These are phyloP conservation scores for Pyracantha coccinea DNA, from an alignment of 331 rosid species.

Conservation along the genomic window DNA sequence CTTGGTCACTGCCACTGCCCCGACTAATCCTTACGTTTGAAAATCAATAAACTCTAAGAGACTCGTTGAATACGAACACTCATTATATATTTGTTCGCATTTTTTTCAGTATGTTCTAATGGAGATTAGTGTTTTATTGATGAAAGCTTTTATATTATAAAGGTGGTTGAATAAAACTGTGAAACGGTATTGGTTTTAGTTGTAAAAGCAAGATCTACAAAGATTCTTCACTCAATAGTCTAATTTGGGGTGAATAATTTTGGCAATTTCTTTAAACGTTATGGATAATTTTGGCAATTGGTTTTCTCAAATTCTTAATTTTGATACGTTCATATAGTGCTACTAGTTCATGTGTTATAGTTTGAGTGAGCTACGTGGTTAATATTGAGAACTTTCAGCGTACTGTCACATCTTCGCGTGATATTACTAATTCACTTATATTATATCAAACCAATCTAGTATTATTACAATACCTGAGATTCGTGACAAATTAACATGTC, in stretches of 20 bases:
- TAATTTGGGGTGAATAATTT: background rate
- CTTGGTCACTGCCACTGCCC: too few relatives aligned
- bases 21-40: too few relatives aligned
- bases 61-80: too few relatives aligned
- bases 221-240: background rate
- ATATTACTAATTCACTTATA: background rate
- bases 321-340: background rate
- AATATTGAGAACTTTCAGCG: too few relatives aligned
- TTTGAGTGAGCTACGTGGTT: background rate
- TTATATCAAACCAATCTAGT: too few relatives aligned
- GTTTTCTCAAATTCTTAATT: background rate
- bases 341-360: background rate
- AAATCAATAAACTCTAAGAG: too few relatives aligned
- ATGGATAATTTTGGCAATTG: background rate
- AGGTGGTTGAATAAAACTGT: background rate
- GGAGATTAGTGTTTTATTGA: background rate
- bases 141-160: background rate
- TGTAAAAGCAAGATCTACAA: background rate
- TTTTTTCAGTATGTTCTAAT: too few relatives aligned
- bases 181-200: background rate
- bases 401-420: too few relatives aligned
- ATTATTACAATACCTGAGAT: too few relatives aligned
- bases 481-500: too few relatives aligned
- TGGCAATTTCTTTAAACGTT: background rate
- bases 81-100: too few relatives aligned